Conservation (phyloP, 2,329 filamentous ascomycete species). For the Plectosphaerella sp. region DNA sequence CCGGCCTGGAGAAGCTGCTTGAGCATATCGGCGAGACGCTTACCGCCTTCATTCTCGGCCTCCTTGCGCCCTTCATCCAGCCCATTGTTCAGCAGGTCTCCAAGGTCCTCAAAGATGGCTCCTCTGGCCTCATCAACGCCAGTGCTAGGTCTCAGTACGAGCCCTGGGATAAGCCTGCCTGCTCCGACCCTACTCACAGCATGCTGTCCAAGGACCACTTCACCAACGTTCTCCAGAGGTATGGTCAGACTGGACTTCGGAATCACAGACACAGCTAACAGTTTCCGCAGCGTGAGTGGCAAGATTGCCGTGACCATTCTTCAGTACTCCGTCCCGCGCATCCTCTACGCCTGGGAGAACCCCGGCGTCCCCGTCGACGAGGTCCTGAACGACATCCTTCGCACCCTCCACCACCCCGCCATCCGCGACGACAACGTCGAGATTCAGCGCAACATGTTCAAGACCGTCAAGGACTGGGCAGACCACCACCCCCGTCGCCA, state of each 20-base stretch:
- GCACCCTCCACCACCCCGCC: slow-evolving; percentile 87
- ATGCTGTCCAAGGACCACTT: slow-evolving; percentile 85
- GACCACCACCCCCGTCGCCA: slow-evolving; percentile 63
- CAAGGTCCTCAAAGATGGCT: slow-evolving; percentile 79
- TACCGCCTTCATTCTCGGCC: slow-evolving; percentile 84
- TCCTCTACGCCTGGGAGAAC: slow-evolving; percentile 93
- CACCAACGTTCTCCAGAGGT: slow-evolving; percentile 57
- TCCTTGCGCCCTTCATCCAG: slow-evolving; percentile 86
- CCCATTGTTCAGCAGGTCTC: slow-evolving; percentile 88
- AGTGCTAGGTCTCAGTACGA: slow-evolving; percentile 73
- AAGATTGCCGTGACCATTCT: slow-evolving; percentile 70
- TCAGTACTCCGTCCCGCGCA: slow-evolving; percentile 81
- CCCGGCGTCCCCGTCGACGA: slow-evolving; percentile 76
- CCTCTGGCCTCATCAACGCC: slow-evolving; percentile 63
- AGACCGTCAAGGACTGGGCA: slow-evolving; percentile 77
- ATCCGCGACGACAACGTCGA: slow-evolving; percentile 71
- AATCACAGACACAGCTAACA: background rate
- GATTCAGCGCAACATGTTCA: slow-evolving; percentile 85
- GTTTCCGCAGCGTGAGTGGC: slow-evolving; percentile 20
- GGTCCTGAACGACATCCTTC: slow-evolving; percentile 74
- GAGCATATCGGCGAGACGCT: slow-evolving; percentile 92
- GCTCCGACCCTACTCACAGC: slow-evolving; percentile 76
- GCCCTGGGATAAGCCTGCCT: slow-evolving; percentile 72
- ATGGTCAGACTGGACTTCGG: background rate
- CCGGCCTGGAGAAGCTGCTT: slow-evolving; percentile 82